Base-by-base conservation (phyloP, 139 green algal genomes). In the Mesotaenium endlicherianum region DNA sequence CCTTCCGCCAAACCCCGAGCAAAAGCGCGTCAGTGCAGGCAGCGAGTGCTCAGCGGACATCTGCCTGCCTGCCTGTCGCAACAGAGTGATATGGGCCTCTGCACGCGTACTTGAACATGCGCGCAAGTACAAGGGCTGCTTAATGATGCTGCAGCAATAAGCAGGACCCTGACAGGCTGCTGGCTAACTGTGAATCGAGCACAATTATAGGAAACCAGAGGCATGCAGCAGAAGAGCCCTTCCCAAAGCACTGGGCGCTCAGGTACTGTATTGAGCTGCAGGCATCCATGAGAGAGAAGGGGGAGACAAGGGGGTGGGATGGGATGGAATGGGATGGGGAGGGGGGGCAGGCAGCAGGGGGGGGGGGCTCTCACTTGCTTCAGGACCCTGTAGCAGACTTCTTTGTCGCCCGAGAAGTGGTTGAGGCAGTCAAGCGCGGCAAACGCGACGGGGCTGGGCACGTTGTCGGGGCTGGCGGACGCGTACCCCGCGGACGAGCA, bases 351-450 rank as follows among this genome's bases (percentile, higher is more conserved):
- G 8, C 11, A 26, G 38, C 38, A 75, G 50, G 50, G 50, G 50
- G 50, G 50, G 50, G 50, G 50, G 20, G 42, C 58, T 5, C 39
- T 36, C 47, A 84, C 77, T 34, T 84, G 77, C 30, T 84, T 84
- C 26, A 84, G 30, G 26, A 84, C 30, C 14, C 58, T n/a, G 57
- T 84, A 86, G 71, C 81, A 87, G 74, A 85, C 42, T 5, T 85
- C 75, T 31, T 41, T 8, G 43, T 87, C 81, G 2, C 81, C 81
- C 20, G 72, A 43, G 39, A 87, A 87, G 41, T 87, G 74, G 67
- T 87, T 85, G 72, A 87, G 81, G 41, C 81, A 87, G 71, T 87
- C 57, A 16, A 87, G 67, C 5, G 81, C 81, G 20, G 41, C 42
- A 2, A 85, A 77, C 16, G 55, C 47, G 31, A 87, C 74, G n/a